Evolutionary conservation across 371 early-diverging fungal genomes (phyloP), one percentile per base, ranked within the genome.

Genomic region (Syncephalastrum sp.): DNA sequence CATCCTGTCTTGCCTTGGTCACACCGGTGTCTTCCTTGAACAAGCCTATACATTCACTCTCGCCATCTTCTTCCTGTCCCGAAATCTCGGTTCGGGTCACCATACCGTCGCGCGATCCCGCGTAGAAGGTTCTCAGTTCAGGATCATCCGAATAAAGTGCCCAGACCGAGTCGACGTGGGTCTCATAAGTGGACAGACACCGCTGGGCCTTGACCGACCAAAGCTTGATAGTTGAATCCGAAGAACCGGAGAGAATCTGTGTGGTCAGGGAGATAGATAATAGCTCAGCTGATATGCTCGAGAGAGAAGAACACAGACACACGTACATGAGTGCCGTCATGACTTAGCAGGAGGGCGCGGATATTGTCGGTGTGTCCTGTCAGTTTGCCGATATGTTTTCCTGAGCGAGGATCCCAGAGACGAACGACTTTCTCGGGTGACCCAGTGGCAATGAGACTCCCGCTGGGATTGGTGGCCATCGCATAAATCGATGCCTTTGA

Each of bases 351-450:
- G 15, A 97, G 64, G 10, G 92, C 85, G 48, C 97, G 91, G 29
- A 98, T 91, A 60, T 91, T 91, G 61, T 98, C 98, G 1, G 93
- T 91, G 64, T 98, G 98, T 0, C 98, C 98, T 7, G 88, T 81
- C 52, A 98, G 81, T 64, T 87, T 84, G 16, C 90, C 82, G 41
- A 91, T 82, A 55, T 83, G 81, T 55, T 85, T 83, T 42, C 86
- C 88, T 4, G 87, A 79, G 12, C 84, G 68, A 42, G 93, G 87
- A 68, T 98, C 98, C 95, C 95, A 97, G 21, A 96, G 74, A 38
- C 92, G 78, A 21, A 97, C 83, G 46, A 86, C 65, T 78, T 91
- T 95, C 54, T 96, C 96, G 0, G 96, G 95, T 3, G 94, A 91
- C 2, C 95, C 96, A 16, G 91, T 88, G 3, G 83, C 89, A 14